A percentile compares a stretch with the other conserved stretches of the same genome.
Evolutionary conservation across 2,329 filamentous ascomycete species (phyloP).

Genomic region (Myriosclerotinia duriaeana): DNA sequence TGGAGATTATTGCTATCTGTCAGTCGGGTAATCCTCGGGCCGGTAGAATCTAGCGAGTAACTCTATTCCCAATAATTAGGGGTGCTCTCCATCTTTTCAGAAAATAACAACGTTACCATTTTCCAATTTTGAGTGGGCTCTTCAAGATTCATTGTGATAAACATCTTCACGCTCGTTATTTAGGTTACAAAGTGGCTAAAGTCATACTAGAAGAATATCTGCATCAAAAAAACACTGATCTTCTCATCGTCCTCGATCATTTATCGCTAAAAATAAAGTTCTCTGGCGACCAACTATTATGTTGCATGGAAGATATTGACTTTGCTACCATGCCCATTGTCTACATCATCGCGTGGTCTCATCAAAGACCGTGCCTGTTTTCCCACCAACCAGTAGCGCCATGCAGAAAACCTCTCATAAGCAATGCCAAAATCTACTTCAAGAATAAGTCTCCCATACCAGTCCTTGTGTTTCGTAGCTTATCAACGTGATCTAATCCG

Average conservation of each 20-base stretch:
- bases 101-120: not conserved
- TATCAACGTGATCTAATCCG: constrained; percentile 65
- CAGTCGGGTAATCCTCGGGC: constrained; percentile 19
- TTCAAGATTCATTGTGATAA: not conserved
- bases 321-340: constrained; percentile 22
- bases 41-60: constrained; percentile 6
- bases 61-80: not conserved
- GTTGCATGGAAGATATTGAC: constrained; percentile 19
- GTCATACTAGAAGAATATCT: constrained; percentile 15
- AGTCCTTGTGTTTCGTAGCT: constrained; percentile 57
- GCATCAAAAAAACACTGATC: constrained; percentile 17
- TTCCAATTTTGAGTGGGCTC: not conserved
- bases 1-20: constrained; percentile 22
- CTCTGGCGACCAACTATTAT: constrained; percentile 19
- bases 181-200: constrained; percentile 16
- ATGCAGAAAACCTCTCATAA: constrained; percentile 29
- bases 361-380: constrained; percentile 26
- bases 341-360: constrained; percentile 18
- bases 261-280: constrained; percentile 18
- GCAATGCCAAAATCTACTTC: constrained; percentile 38
- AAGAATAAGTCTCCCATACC: constrained; percentile 64
- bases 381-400: constrained; percentile 29
- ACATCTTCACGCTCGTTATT: not conserved
- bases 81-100: not conserved
- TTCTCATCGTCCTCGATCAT: constrained; percentile 7